Evolutionary conservation across 495 filamentous ascomycete species (phyloP), one percentile per base, ranked within the genome.

Genomic region (Xylaria telfairii): DNA sequence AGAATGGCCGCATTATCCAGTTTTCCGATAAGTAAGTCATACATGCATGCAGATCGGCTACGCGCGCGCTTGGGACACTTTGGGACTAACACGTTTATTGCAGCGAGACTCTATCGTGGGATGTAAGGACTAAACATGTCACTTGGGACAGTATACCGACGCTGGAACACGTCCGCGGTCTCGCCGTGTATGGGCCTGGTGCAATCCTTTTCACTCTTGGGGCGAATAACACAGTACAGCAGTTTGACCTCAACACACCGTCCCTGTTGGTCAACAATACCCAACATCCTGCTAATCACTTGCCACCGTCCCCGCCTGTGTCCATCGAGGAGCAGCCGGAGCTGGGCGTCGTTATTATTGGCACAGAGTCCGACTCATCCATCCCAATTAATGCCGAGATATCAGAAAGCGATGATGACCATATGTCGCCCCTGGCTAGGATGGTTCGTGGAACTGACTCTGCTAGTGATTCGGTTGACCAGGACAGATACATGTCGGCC

Each of bases 111-210:
- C 90, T 91, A 76, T 89, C 93, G 46, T 98, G 96, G 95, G 96
- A 99, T 85, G 96, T 99, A 68, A 87, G 94, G 73, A 99, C 96
- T 12, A 99, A 98, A 78, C 92, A 95, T 72, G 92, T 98, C 68
- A 91, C 94, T 17, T 97, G 88, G 80, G 94, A 97, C 72, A 85
- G 87, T 57, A 92, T 99, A 53, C 92, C 93, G 37, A 98, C 94
- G 7, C 86, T 95, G 24, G 92, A 94, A 6, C 89, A 90, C 41
- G 88, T 97, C 60, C 88, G 87, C 54, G 96, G 92, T 32, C 85
- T 99, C 28, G 90, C 94, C 30, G 92, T 94, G 70, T 97, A 95
- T 80, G 96, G 96, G 0, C 92, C 94, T 1, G 92, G 90, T 1
- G 95, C 95, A 15, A 92, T 90, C n/a, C 84, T 99, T 17, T 99